Evolutionary conservation across 1,139 yeast species (phyloP).

Genomic region (Magnusiomyces magnusii): DNA sequence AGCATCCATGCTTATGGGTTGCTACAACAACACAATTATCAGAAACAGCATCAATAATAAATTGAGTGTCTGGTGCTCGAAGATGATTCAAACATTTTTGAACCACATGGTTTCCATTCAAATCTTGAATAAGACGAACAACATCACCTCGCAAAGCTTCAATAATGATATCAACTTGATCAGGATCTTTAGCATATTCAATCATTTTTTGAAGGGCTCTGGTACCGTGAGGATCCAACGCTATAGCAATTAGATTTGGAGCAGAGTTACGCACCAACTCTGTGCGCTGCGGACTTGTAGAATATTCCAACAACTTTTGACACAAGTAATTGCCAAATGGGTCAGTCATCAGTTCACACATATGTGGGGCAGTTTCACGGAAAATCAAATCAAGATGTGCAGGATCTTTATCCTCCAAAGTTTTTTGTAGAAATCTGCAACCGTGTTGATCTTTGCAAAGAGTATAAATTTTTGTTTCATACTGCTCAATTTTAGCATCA

Average conservation of each 20-base stretch:
- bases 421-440: conserved; percentile 83
- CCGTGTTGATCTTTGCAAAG: conserved; percentile 95
- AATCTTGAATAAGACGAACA: conserved; percentile 74
- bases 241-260: conserved; percentile 66
- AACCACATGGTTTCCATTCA: conserved; percentile 94
- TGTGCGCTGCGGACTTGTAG: conserved; percentile 61
- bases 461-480: conserved; percentile 64
- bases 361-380: conserved; percentile 68
- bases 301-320: conserved; percentile 78
- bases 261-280: conserved; percentile 65
- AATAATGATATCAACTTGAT: conserved; percentile 46
- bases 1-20: conserved; percentile 96
- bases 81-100: conserved; percentile 84
- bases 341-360: conserved; percentile 85
- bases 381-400: conserved; percentile 46
- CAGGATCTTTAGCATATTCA: conserved; percentile 51
- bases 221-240: conserved; percentile 91
- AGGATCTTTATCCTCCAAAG: conserved; percentile 53
- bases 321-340: conserved; percentile 96
- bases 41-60: conserved; percentile 83
- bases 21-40: conserved; percentile 73
- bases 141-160: conserved; percentile 64
- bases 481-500: conserved; percentile 56
- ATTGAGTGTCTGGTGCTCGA: conserved; percentile 35
- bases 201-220: conserved; percentile 87